Base-by-base conservation (phyloP, 352 stramenopile species). In the Globisporangium emineosum region DNA sequence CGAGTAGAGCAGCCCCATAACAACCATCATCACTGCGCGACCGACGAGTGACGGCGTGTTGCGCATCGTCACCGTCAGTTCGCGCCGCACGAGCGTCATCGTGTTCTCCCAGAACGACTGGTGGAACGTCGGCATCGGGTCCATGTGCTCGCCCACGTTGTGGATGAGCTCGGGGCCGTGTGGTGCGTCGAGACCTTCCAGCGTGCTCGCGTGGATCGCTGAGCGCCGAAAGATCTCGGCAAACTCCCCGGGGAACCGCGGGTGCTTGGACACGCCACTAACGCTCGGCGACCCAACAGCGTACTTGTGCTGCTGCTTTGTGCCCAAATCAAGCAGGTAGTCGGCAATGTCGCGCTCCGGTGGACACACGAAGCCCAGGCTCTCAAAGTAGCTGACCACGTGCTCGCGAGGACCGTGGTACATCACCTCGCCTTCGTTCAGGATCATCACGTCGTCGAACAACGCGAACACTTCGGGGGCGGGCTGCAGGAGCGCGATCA, bases 261-360 rank as follows among this genome's bases (percentile, higher is more conserved):
- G 40, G 40, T 45, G 40, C 17, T 45, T 45, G 17, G 40, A 10
- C 40, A 21, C 13, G 37, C 19, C 37, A 5, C 15, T 17, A 17
- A 45, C 17, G 40, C 29, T 32, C 29, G 15, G 40, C 40, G 40
- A 45, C 15, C 40, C 15, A 45, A 45, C 5, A 0, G 40, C 40
- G 40, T 45, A 45, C 40, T 45, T 45, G 40, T 45, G 15, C 40
- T 45, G 40, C 40, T 45, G 40, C 15, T 21, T 45, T 5, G 40
- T 45, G 40, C 40, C 40, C 40, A 45, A 45, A 45, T 45, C 40
- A 45, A 45, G 40, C 40, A 45, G 21, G 40, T 45, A 45, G 40
- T 45, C 40, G 17, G 40, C 40, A 2, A 45, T 17, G 6, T 45
- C 40, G 17, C 40, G 40, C 40, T 45, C 15, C 40, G 40, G 40